A percentile compares a stretch with the other conserved stretches of the same genome.
phyloP scores from a whole-genome alignment of 2,329 filamentous ascomycete genomes.

The Colletotrichum godetiae region DNA sequence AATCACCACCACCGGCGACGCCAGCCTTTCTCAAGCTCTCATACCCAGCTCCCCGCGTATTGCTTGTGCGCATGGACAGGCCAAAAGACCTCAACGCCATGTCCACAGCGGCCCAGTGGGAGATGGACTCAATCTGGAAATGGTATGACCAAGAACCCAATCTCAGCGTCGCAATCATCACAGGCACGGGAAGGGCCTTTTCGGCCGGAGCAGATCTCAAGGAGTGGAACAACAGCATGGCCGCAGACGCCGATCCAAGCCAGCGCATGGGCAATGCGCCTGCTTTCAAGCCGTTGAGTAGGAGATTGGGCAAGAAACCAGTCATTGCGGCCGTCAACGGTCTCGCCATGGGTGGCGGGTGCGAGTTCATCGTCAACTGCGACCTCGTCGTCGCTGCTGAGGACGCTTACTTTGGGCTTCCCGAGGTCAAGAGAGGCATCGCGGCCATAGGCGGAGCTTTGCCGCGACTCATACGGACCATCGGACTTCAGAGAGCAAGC shows the following conservation, averaged over 20 bases:
- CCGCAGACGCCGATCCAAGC: constrained; percentile 36
- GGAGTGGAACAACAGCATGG: constrained; percentile 52
- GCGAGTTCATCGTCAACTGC: constrained; percentile 66
- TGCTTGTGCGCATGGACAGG: constrained; percentile 54
- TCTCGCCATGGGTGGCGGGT: constrained; percentile 66
- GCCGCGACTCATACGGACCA: constrained; percentile 58
- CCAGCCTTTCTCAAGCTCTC: constrained; percentile 48
- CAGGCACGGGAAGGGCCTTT: constrained; percentile 64
- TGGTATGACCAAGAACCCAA: constrained; percentile 65
- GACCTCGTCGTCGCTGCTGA: constrained; percentile 65
- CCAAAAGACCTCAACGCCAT: constrained; percentile 54
- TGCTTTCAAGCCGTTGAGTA: constrained; percentile 50
- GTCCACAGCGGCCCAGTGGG: constrained; percentile 50
- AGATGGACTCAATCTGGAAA: constrained; percentile 60
- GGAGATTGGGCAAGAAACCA: constrained; percentile 61
- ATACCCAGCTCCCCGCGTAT: constrained; percentile 52
- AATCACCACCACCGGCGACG: constrained; percentile 46
- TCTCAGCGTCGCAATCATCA: constrained; percentile 60
- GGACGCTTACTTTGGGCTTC: constrained; percentile 62
- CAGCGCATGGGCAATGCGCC: constrained; percentile 36
- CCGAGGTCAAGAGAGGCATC: constrained; percentile 65
- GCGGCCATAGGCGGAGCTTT: constrained; percentile 64
- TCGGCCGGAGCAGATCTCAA: constrained; percentile 67
- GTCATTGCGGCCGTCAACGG: constrained; percentile 71
- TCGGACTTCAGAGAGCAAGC: constrained; percentile 40